Evolutionary conservation across 495 filamentous ascomycete species (phyloP).

Genomic region (Tuber calosporum): DNA sequence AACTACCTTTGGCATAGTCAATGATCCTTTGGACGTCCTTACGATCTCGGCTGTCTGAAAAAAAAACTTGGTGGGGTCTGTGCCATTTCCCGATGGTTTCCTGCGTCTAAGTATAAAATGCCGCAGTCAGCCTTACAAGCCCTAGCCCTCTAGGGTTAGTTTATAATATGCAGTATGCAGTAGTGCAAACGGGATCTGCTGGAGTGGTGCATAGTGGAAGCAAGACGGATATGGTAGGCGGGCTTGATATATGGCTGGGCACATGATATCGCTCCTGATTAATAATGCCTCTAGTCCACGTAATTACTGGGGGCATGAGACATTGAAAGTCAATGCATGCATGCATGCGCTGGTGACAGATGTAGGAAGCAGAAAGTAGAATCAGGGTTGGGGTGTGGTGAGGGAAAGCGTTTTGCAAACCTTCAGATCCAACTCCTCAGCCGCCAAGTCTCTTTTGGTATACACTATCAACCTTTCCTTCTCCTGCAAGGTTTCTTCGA

Average conservation of each 20-base stretch:
- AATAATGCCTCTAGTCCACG: neutral
- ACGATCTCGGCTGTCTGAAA: conserved; percentile 53
- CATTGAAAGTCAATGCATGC: neutral
- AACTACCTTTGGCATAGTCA: conserved; percentile 49
- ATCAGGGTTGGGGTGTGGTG: neutral
- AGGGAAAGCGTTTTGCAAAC: conserved; percentile 22
- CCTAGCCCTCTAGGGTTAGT: neutral
- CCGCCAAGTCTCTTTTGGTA: conserved; percentile 76
- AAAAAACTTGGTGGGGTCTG: conserved; percentile 54
- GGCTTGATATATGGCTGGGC: neutral
- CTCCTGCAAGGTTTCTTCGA: conserved; percentile 65
- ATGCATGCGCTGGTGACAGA: neutral
- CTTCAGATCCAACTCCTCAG: conserved; percentile 27
- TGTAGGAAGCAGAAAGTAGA: neutral
- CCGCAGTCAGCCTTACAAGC: conserved; percentile 13
- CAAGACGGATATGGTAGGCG: neutral
- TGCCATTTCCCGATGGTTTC: conserved; percentile 55
- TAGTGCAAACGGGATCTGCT: neutral
- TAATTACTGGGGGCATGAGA: neutral
- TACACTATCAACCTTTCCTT: conserved; percentile 75
- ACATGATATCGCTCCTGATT: neutral
- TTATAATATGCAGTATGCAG: too few species aligned
- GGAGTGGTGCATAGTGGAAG: neutral
- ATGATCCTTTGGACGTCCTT: conserved; percentile 52
- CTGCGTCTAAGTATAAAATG: conserved; percentile 43